Evolutionary conservation across 2,329 filamentous ascomycete species (phyloP), one percentile per base, ranked within the genome.

Genomic region (Epichloe brachyelytri): DNA sequence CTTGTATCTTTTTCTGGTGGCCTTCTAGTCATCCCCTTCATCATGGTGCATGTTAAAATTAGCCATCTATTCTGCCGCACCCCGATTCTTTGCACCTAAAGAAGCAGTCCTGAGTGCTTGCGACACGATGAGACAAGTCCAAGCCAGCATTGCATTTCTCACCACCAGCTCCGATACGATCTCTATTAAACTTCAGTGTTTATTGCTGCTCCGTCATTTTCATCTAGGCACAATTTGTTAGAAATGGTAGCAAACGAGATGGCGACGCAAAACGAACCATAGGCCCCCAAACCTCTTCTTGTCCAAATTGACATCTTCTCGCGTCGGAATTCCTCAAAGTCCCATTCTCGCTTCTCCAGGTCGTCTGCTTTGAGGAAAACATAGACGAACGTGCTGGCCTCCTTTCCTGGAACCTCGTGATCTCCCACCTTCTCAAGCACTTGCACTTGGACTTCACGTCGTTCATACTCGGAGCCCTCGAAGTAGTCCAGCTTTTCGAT

Each of bases 321-420:
- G 59, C 75, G 73, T 54, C 84, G 80, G 63, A 96, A 97, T 55
- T 86, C 80, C 46, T 83, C 81, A 69, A 89, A 93, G 64, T 95
- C 87, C 91, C 91, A 97, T 65, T 95, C 89, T 20, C 71, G 67
- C 34, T 78, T 72, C 65, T 95, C 88, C 17, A 97, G 68, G 0
- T 61, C 38, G 0, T 66, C 57, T 15, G 69, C 64, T 1, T 70
- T 55, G 43, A 72, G 70, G 66, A 77, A 89, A 5, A 89, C 75
- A 63, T 90, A 90, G 12, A 80, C 80, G 48, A 77, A 71, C 3
- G 82, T 76, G 54, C 73, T 67, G 48, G 76, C 73, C 56, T 74
- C 69, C 46, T 74, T 71, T 15, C 67, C 69, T 51, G 71, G 68
- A 2, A 66, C 61, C 41, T 70, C 62, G 43, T 58, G 52, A 7